These are phyloP conservation scores for Starmerella geochares DNA, from an alignment of 805 yeast species.

Conservation along the genomic window DNA sequence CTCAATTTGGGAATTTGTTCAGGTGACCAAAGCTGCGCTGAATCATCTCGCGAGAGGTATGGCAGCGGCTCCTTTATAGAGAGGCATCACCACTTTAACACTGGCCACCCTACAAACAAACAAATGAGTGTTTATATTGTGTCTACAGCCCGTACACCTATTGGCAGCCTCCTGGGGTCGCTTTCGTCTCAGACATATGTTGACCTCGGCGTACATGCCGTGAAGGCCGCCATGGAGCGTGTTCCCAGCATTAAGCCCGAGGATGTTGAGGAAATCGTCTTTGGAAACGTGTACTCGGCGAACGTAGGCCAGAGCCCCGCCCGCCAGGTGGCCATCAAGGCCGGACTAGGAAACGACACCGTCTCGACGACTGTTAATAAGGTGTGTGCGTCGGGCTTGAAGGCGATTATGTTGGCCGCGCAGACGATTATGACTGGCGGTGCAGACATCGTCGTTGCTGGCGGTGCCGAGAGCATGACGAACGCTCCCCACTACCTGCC, in stretches of 20 bases:
- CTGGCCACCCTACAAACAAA: background rate
- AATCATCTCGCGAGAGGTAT: background rate
- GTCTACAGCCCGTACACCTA: slow-evolving; percentile 85
- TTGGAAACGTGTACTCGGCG: slow-evolving; percentile 69
- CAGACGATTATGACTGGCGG: slow-evolving; percentile 79
- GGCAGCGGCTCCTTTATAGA: background rate
- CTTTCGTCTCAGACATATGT: slow-evolving; percentile 64
- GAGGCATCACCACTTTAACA: background rate
- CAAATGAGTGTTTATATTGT: slow-evolving; percentile 67
- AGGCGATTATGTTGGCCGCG: slow-evolving; percentile 80
- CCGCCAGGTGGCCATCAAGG: slow-evolving; percentile 88
- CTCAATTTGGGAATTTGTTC: background rate
- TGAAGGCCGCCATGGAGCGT: slow-evolving; percentile 37
- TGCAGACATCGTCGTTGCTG: slow-evolving; percentile 88
- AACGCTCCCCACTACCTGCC: slow-evolving; percentile 90
- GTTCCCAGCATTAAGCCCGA: slow-evolving; percentile 22
- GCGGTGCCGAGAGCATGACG: slow-evolving; percentile 97
- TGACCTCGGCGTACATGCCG: slow-evolving; percentile 89
- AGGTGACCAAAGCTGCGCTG: slow-evolving; percentile 3
- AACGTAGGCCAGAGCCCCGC: slow-evolving; percentile 97
- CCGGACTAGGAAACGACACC: slow-evolving; percentile 72
- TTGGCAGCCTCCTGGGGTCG: slow-evolving; percentile 86
- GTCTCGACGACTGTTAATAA: slow-evolving; percentile 90
- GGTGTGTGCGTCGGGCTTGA: slow-evolving; percentile 95
- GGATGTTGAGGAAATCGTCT: slow-evolving; percentile 21